Conservation (phyloP, 306 rosid genomes). For the Prunus persica region Prunus_persica_NCBIv2 NC_034009.1:37462001-37462500, state of each 20-base stretch:
- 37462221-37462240: neutral
- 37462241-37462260: neutral
- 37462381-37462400: conserved; percentile 11
- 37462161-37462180: neutral
- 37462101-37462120: neutral
- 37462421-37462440: conserved; percentile 7
- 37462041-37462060: neutral
- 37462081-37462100: neutral
- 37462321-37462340: neutral
- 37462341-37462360: neutral
- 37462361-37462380: neutral
- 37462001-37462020: too few relatives aligned
- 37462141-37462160: neutral
- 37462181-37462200: neutral
- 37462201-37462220: neutral
- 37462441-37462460: conserved; percentile 15
- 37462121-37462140: neutral
- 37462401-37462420: neutral
- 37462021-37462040: neutral
- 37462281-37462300: neutral
- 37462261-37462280: neutral
- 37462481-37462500: conserved; percentile 12
- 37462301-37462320: neutral
- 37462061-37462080: neutral
- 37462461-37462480: conserved; percentile 15